Conservation (phyloP, 345 rosid species). For the Carallia pectinifolia region DNA sequence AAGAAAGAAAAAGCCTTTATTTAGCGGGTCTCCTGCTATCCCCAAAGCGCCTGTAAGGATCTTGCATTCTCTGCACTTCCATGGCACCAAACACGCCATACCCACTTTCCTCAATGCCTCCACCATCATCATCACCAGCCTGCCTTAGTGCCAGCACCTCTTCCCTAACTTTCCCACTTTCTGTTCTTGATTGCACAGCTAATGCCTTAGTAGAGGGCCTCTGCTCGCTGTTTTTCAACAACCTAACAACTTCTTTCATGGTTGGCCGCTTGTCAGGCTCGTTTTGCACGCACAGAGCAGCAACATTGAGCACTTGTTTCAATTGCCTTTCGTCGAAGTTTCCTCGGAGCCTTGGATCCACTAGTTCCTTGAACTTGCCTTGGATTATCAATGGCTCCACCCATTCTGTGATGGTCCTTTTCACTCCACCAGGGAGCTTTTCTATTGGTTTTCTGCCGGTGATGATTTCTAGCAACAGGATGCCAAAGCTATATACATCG, state of each 20-base stretch:
- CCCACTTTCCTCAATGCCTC: constrained; percentile 30
- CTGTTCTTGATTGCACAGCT: constrained; percentile 36
- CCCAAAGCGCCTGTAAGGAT: constrained; percentile 32
- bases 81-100: constrained; percentile 54
- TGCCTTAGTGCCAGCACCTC: constrained; percentile 54
- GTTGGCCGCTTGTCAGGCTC: constrained; percentile 69
- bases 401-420: constrained; percentile 76
- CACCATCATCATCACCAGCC: neutral
- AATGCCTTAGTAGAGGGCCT: constrained; percentile 25
- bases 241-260: constrained; percentile 70
- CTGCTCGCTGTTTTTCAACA: constrained; percentile 54
- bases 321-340: constrained; percentile 63
- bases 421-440: constrained; percentile 60
- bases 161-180: constrained; percentile 48
- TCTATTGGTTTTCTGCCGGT: constrained; percentile 79
- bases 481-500: constrained; percentile 88
- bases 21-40: constrained; percentile 16
- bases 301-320: constrained; percentile 52
- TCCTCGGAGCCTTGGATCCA: constrained; percentile 63
- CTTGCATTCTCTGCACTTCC: constrained; percentile 43
- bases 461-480: constrained; percentile 66
- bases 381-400: constrained; percentile 58
- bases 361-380: constrained; percentile 61
- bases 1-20: no score
- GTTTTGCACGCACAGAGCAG: constrained; percentile 64